Evolutionary conservation across 2,329 filamentous ascomycete species (phyloP).

Genomic region (Neofusicoccum sp.): DNA sequence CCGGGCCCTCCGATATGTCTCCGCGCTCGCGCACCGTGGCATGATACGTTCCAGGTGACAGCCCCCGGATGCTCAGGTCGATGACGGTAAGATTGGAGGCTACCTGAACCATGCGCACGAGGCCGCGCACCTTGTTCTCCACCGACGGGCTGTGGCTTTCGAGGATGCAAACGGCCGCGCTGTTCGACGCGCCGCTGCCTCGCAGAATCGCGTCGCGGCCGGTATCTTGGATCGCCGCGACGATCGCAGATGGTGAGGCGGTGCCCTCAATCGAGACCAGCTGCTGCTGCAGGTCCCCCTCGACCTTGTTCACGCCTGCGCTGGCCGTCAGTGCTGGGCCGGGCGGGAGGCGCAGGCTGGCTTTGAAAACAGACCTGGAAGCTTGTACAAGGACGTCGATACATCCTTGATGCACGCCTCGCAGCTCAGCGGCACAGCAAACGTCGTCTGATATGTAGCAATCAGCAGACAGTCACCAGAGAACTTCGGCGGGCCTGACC

Average conservation of each 20-base stretch:
- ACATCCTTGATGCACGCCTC: slow-evolving; percentile 85
- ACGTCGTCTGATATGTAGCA: slow-evolving; percentile 66
- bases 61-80: slow-evolving; percentile 81
- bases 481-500: slow-evolving; percentile 18
- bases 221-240: slow-evolving; percentile 81
- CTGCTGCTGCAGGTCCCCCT: slow-evolving; percentile 79
- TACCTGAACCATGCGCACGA: slow-evolving; percentile 93
- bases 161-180: slow-evolving; percentile 91
- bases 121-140: slow-evolving; percentile 71
- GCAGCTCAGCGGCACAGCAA: slow-evolving; percentile 92
- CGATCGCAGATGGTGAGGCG: slow-evolving; percentile 85
- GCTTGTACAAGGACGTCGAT: slow-evolving; percentile 71
- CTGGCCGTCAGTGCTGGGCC: background rate
- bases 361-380: slow-evolving; percentile 55
- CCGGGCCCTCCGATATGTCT: slow-evolving; percentile 80
- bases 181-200: slow-evolving; percentile 81
- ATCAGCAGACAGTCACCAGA: background rate
- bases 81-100: slow-evolving; percentile 74
- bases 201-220: slow-evolving; percentile 92
- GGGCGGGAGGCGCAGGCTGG: background rate
- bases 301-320: slow-evolving; percentile 75
- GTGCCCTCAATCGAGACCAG: slow-evolving; percentile 83
- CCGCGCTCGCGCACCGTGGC: slow-evolving; percentile 84
- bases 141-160: slow-evolving; percentile 71
- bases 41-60: slow-evolving; percentile 76